Evolutionary conservation across 2,329 filamentous ascomycete genomes (phyloP), one percentile per base, ranked within the genome.

Genomic region (Penicillium sp.): DNA sequence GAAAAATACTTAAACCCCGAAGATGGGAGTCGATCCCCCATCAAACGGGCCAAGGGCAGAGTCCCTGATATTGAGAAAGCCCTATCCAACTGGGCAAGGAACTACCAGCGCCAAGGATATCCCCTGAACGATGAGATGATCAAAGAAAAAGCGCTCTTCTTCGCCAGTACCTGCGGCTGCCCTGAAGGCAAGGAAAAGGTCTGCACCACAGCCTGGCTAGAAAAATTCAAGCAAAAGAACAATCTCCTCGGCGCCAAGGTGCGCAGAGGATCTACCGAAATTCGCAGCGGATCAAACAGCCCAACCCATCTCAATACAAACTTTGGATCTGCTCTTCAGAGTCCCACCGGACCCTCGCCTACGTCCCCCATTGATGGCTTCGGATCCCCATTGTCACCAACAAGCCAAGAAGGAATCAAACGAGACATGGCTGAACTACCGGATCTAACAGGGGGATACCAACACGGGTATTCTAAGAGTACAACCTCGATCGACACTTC

Each of bases 201-300:
- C 48, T 84, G 91, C 63, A 94, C 85, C 64, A 80, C 85, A 31
- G 87, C 82, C 64, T 97, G 93, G 92, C 82, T 97, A 34, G 91
- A 96, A 69, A 95, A 94, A 72, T 97, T 97, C 80, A 96, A 97
- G 79, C 86, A 91, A 71, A 96, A 93, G 77, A 88, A 96, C 72
- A 86, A 83, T 61, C 70, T 88, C 11, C 73, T 79, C 64, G 79
- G 81, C 38, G 76, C 81, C 11, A 82, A 81, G 65, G 79, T 79
- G 44, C 75, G 83, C 45, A 85, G 84, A 69, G 75, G 76, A 31
- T 84, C 83, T 7, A 58, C 70, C 31, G 71, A 71, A 51, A 59
- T 67, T 45, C 72, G 86, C 38, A 92, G 90, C 70, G 89, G 92
- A 53, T 83, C 86, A 0, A 88, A 90, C 66, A 84, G 82, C 57